Percentiles rank a stretch among this genome's conserved stretches.
phyloP scores from a whole-genome alignment of 768 basidiomycete species.

The Auricularia sp. region DNA sequence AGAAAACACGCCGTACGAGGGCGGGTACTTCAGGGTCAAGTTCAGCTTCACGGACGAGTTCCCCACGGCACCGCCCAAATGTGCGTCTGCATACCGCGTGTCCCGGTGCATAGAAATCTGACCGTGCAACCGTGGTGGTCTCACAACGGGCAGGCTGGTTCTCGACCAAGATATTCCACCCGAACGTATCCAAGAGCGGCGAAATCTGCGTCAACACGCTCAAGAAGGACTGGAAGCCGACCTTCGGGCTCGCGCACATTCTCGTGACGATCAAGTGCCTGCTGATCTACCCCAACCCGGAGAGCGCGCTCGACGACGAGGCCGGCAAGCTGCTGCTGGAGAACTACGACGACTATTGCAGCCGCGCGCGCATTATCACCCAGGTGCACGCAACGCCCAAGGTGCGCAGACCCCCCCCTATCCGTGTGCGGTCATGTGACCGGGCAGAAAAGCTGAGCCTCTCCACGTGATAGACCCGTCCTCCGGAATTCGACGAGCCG shows the following conservation, averaged over 20 bases:
- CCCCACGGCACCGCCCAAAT: conserved; percentile 88
- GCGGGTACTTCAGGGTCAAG: conserved; percentile 62
- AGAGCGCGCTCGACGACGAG: conserved; percentile 92
- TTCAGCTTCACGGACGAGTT: conserved; percentile 93
- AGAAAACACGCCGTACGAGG: conserved; percentile 61
- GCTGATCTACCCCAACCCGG: conserved; percentile 93
- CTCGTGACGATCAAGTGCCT: conserved; percentile 90
- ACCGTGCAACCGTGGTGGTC: too few species aligned
- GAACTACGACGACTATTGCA: conserved; percentile 80
- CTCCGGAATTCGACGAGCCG: conserved; percentile 57
- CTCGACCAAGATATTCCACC: conserved; percentile 92
- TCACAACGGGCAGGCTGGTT: conserved; percentile 59
- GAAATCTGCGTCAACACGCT: conserved; percentile 97
- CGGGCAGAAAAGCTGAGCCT: background rate
- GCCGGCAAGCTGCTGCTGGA: conserved; percentile 87
- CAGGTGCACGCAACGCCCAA: conserved; percentile 84
- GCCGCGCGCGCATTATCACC: conserved; percentile 80
- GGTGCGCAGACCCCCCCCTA: conserved; percentile 16
- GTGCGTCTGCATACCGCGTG: conserved; percentile 32
- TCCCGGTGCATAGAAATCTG: background rate
- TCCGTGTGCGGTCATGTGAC: background rate
- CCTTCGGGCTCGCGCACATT: conserved; percentile 85
- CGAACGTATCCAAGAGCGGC: conserved; percentile 80
- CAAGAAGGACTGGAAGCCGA: conserved; percentile 93
- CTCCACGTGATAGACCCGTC: conserved; percentile 23